phyloP scores from a whole-genome alignment of 2,329 filamentous ascomycete species.

The Aureobasidium namibiae region DNA sequence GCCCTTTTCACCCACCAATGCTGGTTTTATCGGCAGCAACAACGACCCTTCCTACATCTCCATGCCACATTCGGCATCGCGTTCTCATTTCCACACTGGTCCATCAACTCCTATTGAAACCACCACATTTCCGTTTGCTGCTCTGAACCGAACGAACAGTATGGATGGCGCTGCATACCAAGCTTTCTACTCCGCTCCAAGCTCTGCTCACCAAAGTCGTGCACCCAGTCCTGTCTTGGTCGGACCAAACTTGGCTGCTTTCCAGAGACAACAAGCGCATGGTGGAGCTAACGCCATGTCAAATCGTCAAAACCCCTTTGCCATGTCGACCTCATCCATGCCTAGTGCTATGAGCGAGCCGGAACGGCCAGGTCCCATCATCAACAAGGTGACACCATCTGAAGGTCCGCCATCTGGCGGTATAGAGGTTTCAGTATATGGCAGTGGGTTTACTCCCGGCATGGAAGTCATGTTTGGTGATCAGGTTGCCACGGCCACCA shows the following conservation, averaged over 20 bases:
- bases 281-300: slow-evolving; percentile 10
- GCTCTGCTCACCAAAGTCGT: slow-evolving; percentile 66
- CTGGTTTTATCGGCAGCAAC: slow-evolving; percentile 21
- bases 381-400: slow-evolving; percentile 74
- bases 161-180: slow-evolving; percentile 55
- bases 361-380: slow-evolving; percentile 45
- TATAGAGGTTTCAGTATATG: slow-evolving; percentile 78
- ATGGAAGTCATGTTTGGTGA: slow-evolving; percentile 82
- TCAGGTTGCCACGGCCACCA: slow-evolving; percentile 59
- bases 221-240: slow-evolving; percentile 60
- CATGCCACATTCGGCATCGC: slow-evolving; percentile 14
- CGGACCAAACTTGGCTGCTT: slow-evolving; percentile 27
- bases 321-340: slow-evolving; percentile 10
- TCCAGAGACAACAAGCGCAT: slow-evolving; percentile 23
- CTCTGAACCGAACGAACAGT: slow-evolving; percentile 16
- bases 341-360: slow-evolving; percentile 1
- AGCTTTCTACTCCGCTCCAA: slow-evolving; percentile 59
- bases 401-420: slow-evolving; percentile 77
- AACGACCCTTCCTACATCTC: slow-evolving; percentile 15
- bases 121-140: slow-evolving; percentile 40
- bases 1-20: slow-evolving; percentile 34
- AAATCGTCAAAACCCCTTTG: slow-evolving; percentile 13
- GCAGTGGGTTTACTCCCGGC: slow-evolving; percentile 69
- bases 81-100: slow-evolving; percentile 45
- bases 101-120: slow-evolving; percentile 60